Conservation (phyloP, 495 filamentous ascomycete genomes). For the Daldinia grandis region DNA sequence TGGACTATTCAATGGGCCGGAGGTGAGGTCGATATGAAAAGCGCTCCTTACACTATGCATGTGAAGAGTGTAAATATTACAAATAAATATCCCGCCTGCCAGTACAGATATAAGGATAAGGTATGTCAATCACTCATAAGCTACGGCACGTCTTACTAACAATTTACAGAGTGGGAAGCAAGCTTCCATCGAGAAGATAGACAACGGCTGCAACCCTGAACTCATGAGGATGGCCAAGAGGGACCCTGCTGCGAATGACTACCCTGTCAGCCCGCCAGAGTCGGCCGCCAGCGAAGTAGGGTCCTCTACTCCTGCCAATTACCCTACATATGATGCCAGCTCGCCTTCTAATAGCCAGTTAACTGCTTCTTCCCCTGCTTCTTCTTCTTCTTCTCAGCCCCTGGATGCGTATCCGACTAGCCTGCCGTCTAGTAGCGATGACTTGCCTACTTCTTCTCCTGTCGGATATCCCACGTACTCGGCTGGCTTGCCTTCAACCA, state of each 20-base stretch:
- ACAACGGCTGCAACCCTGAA: slow-evolving; percentile 29
- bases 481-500: slow-evolving; percentile 14
- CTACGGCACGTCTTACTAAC: slow-evolving; percentile 23
- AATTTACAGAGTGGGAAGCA: slow-evolving; percentile 38
- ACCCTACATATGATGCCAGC: slow-evolving; percentile 20
- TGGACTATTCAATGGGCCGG: slow-evolving; percentile 72
- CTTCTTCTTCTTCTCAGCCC: not conserved
- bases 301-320: slow-evolving; percentile 11
- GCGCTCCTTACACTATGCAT: slow-evolving; percentile 73
- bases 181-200: slow-evolving; percentile 37
- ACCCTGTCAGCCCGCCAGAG: slow-evolving; percentile 14
- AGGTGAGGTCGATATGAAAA: slow-evolving; percentile 68
- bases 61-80: slow-evolving; percentile 67
- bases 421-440: slow-evolving; percentile 12
- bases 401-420: slow-evolving; percentile 16
- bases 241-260: slow-evolving; percentile 9
- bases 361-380: slow-evolving; percentile 1
- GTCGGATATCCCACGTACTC: slow-evolving; percentile 17
- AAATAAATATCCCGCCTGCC: slow-evolving; percentile 58
- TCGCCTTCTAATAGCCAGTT: slow-evolving; percentile 1
- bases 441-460: slow-evolving; percentile 18
- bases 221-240: slow-evolving; percentile 20
- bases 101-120: slow-evolving; percentile 44
- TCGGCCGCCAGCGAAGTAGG: slow-evolving; percentile 7
- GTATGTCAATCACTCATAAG: slow-evolving; percentile 24